A percentile compares a stretch with the other conserved stretches of the same genome.
Conservation (phyloP, 257 asterid species). For the Lithospermum erythrorhizon region DNA sequence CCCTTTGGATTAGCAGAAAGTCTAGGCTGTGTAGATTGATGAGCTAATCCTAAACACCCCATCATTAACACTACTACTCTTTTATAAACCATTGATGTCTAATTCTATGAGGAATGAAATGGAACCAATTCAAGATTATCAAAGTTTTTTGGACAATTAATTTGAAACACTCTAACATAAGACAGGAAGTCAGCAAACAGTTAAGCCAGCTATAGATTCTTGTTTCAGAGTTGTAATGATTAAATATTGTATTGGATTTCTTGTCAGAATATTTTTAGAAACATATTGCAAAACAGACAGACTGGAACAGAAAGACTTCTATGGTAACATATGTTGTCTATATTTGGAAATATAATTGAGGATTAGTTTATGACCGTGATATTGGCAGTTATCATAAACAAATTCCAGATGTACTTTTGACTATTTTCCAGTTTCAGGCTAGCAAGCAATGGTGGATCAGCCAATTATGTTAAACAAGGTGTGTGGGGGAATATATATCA, state of each 20-base stretch:
- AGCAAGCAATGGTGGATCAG: too few relatives aligned
- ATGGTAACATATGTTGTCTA: too few relatives aligned
- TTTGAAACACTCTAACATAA: not conserved
- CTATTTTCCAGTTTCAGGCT: too few relatives aligned
- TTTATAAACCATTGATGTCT: constrained; percentile 47
- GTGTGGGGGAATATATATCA: not conserved
- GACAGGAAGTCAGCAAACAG: not conserved
- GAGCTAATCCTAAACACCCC: constrained; percentile 67
- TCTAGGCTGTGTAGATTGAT: constrained; percentile 46
- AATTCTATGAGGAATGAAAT: not conserved
- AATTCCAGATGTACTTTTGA: too few relatives aligned
- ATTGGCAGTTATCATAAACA: too few relatives aligned
- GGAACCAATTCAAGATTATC: not conserved
- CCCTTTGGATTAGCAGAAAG: constrained; percentile 9
- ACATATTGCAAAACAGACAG: too few relatives aligned
- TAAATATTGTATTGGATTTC: too few relatives aligned
- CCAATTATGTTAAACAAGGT: too few relatives aligned
- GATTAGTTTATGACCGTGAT: too few relatives aligned
- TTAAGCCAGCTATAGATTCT: not conserved
- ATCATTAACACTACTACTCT: constrained; percentile 50
- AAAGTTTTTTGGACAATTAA: not conserved
- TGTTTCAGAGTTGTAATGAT: not conserved
- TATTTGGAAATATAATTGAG: too few relatives aligned
- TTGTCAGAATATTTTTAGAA: too few relatives aligned
- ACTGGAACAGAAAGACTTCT: too few relatives aligned